These are phyloP conservation scores for Carallia brachiata DNA, from an alignment of 345 rosid species.

Conservation along the genomic window DNA sequence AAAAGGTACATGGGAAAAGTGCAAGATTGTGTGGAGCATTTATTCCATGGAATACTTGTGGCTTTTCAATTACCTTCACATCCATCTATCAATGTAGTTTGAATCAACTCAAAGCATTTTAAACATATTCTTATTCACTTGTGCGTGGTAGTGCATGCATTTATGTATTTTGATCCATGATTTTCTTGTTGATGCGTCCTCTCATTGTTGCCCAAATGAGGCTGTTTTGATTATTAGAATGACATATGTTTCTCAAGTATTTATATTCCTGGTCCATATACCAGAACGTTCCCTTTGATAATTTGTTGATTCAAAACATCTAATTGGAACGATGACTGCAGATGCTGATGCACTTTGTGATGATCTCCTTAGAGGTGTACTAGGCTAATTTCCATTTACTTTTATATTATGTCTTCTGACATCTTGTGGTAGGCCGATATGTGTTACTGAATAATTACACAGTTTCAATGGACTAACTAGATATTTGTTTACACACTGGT, in stretches of 20 bases:
- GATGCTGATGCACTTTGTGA: background rate
- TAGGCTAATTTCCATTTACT: too few relatives aligned
- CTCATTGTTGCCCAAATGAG: background rate
- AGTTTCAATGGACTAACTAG: too few relatives aligned
- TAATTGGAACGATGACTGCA: conserved; percentile 4
- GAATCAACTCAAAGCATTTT: too few relatives aligned
- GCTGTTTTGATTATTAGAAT: background rate
- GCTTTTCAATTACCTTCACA: background rate
- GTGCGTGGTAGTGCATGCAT: background rate
- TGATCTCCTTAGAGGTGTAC: too few relatives aligned
- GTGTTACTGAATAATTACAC: too few relatives aligned
- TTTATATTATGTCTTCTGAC: too few relatives aligned
- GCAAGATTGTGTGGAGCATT: too few relatives aligned
- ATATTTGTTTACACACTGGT: too few relatives aligned
- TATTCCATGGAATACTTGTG: background rate
- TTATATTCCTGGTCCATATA: background rate
- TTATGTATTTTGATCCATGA: background rate
- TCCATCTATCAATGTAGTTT: too few relatives aligned
- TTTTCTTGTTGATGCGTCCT: background rate
- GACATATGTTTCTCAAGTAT: background rate
- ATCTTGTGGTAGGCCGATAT: too few relatives aligned
- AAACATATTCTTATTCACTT: background rate
- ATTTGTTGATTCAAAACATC: conserved; percentile 1
- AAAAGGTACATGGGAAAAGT: conserved; percentile 51
- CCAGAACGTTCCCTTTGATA: background rate